These are phyloP conservation scores for Rhizopus delemar DNA, from an alignment of 371 early-diverging fungal species.

Conservation along the genomic window DNA sequence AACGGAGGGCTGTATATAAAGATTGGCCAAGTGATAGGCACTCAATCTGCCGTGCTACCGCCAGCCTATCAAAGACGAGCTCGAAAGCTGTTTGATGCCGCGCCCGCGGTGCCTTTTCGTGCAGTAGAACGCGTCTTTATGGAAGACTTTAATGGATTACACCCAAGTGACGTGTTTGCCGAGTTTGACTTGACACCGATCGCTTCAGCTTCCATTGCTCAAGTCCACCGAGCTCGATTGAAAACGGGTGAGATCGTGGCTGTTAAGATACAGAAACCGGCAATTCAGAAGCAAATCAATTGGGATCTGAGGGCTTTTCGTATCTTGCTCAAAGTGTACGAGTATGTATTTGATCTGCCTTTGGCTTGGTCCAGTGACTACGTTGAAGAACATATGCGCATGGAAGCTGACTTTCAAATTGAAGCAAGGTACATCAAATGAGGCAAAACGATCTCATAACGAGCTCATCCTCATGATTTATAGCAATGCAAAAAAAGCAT, in stretches of 20 bases:
- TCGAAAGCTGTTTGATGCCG: conserved; percentile 78
- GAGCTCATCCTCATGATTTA: neutral
- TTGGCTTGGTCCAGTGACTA: conserved; percentile 81
- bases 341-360: conserved; percentile 83
- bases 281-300: conserved; percentile 78
- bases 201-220: conserved; percentile 93
- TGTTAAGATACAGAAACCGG: conserved; percentile 93
- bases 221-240: conserved; percentile 87
- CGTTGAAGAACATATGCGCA: conserved; percentile 74
- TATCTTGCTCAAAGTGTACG: conserved; percentile 60
- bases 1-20: conserved; percentile 92
- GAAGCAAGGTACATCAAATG: conserved; percentile 62
- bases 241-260: conserved; percentile 76
- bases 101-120: conserved; percentile 73
- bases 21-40: conserved; percentile 86
- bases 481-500: conserved; percentile 72
- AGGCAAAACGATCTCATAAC: too few species aligned
- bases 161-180: conserved; percentile 66
- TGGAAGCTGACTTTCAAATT: conserved; percentile 76
- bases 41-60: conserved; percentile 78
- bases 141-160: conserved; percentile 62
- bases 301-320: conserved; percentile 81
- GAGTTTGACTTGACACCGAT: conserved; percentile 74
- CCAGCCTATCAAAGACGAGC: conserved; percentile 73
- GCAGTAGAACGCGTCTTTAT: conserved; percentile 70